A percentile compares a stretch with the other conserved stretches of the same genome.
These are phyloP conservation scores for Otatea glauca DNA, from an alignment of 176 grass and related monocot genomes.

Conservation along the genomic window DNA sequence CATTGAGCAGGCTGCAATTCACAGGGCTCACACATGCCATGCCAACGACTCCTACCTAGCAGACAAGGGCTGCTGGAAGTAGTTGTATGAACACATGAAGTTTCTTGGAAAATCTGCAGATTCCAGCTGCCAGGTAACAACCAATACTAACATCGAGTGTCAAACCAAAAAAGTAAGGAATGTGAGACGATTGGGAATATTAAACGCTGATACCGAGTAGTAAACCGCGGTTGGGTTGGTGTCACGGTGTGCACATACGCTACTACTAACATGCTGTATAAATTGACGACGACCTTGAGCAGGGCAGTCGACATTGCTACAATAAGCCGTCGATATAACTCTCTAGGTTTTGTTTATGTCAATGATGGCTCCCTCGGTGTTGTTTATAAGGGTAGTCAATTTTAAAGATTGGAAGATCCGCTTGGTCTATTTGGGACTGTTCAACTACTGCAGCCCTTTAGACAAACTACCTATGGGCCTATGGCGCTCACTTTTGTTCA, in stretches of 20 bases:
- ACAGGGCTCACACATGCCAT: slow-evolving; percentile 13
- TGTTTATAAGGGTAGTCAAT: slow-evolving; percentile 45
- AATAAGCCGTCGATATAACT: background rate
- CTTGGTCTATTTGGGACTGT: slow-evolving; percentile 10
- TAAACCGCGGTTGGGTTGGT: background rate
- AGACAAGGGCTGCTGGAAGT: background rate
- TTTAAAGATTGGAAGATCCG: slow-evolving; percentile 31
- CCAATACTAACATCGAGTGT: background rate
- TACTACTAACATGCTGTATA: slow-evolving; percentile 17
- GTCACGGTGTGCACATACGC: slow-evolving; percentile 22
- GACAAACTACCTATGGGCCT: background rate
- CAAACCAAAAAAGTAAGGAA: slow-evolving; percentile 29
- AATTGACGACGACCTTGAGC: slow-evolving; percentile 43
- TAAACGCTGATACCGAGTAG: background rate
- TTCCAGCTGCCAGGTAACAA: slow-evolving; percentile 21
- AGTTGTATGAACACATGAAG: slow-evolving; percentile 41
- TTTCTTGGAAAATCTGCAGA: background rate
- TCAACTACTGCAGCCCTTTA: background rate
- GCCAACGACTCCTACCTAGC: slow-evolving; percentile 7
- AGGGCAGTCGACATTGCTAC: background rate
- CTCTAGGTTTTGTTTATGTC: slow-evolving; percentile 34
- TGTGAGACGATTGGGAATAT: background rate
- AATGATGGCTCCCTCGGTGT: background rate
- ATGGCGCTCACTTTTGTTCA: slow-evolving; percentile 6
- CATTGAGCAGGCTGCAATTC: background rate